Evolutionary conservation across 345 rosid genomes (phyloP).

Genomic region (Citrus reticulata): DNA sequence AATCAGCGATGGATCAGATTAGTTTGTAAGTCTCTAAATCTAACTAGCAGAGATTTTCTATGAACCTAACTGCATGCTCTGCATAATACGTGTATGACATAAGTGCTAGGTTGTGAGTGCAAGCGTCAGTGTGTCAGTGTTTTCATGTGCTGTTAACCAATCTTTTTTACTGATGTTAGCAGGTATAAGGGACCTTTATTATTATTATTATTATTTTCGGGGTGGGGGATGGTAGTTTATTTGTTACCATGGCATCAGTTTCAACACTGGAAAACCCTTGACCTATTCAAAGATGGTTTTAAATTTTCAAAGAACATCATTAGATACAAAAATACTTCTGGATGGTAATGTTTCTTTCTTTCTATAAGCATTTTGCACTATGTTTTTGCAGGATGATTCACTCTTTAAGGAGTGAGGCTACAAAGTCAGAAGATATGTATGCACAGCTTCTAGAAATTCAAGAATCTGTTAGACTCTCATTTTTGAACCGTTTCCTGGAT

Average conservation of each 20-base stretch:
- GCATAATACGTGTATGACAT: neutral
- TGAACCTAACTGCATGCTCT: neutral
- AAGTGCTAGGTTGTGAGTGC: slow-evolving; percentile 1
- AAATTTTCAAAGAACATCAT: neutral
- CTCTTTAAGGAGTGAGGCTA: slow-evolving; percentile 70
- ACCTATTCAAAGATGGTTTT: neutral
- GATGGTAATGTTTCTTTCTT: neutral
- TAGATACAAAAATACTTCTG: neutral
- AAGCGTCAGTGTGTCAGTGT: neutral
- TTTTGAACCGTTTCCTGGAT: slow-evolving; percentile 93
- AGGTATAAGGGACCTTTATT: neutral
- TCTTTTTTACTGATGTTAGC: neutral
- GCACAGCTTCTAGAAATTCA: slow-evolving; percentile 81
- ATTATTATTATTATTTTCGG: too few relatives aligned
- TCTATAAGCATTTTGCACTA: neutral
- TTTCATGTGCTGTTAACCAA: neutral
- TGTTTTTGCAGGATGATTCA: slow-evolving; percentile 69
- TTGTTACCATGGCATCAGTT: neutral
- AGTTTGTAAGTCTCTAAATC: slow-evolving; percentile 54
- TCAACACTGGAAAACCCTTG: neutral
- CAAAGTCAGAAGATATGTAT: slow-evolving; percentile 73
- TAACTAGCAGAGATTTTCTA: neutral
- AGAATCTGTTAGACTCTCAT: slow-evolving; percentile 85
- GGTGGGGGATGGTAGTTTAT: neutral
- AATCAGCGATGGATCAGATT: slow-evolving; percentile 86